Evolutionary conservation across 2,329 filamentous ascomycete genomes (phyloP), one percentile per base, ranked within the genome.

Genomic region (Xylariales sp.): DNA sequence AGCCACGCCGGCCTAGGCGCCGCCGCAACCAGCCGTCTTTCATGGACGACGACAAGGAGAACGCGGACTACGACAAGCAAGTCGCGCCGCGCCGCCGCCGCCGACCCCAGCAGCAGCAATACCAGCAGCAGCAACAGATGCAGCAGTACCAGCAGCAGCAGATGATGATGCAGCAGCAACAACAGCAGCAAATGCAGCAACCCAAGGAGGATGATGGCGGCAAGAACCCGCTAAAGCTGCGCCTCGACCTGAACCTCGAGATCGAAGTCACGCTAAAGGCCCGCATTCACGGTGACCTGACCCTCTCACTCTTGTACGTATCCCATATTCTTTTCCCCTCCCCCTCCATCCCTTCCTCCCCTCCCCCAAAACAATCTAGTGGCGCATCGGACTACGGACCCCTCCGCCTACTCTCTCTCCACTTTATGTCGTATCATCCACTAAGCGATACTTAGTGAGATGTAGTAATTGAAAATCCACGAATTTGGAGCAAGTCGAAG

Each of bases 191-290:
- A 37, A 46, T 44, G 31, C 45, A 56, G 21, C 50, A 60, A 42
- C 44, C 50, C 20, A 46, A 59, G 44, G 59, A 54, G 23, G 57
- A 56, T 29, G 55, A 70, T 52, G 67, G 72, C 53, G 70, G 88
- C 52, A 83, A 85, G 27, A 65, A 90, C 56, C 83, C 83, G 57
- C 62, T 93, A 51, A 76, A 81, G 25, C 66, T 93, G 16, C 87
- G 93, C 55, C 70, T 89, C 40, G 93, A 93, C 61, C 69, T 93
- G 40, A 93, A 93, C 61, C 69, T 93, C 40, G 87, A 93, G 49
- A 74, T 93, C 34, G 87, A 93, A 61, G 86, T 93, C 44, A 83
- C 88, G 52, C 73, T 93, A 44, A 93, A 93, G 71, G 87, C 87
- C 15, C 83, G 83, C 61, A 89, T 93, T 48, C 81, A 89, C 52